A percentile compares a stretch with the other conserved stretches of the same genome.
phyloP scores from a whole-genome alignment of 2,329 filamentous ascomycete genomes.

The Cladosporium colombiae region DNA sequence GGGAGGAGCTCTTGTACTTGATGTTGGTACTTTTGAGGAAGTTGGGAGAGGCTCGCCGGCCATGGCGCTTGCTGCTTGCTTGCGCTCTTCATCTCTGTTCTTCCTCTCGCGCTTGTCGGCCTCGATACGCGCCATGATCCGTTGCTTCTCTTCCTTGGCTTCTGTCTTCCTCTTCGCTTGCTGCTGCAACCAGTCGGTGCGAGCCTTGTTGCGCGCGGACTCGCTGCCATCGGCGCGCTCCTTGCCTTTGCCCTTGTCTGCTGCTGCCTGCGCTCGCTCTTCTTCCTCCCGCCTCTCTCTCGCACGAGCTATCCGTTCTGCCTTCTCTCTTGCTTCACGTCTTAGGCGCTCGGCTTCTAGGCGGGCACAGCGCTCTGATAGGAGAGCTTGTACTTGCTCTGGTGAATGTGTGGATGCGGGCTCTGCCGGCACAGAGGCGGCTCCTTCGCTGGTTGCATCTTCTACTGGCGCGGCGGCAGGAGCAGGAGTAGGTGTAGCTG shows the following conservation, averaged over 20 bases:
- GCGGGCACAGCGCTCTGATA: constrained; percentile 55
- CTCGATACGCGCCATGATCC: constrained; percentile 74
- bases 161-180: constrained; percentile 65
- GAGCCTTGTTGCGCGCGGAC: constrained; percentile 33
- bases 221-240: constrained; percentile 42
- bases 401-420: constrained; percentile 11
- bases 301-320: constrained; percentile 41
- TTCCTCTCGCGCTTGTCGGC: constrained; percentile 72
- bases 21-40: constrained; percentile 13
- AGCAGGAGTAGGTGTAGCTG: neutral
- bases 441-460: neutral
- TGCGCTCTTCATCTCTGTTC: constrained; percentile 53
- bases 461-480: neutral
- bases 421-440: neutral
- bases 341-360: constrained; percentile 44
- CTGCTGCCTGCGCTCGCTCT: constrained; percentile 28
- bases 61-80: constrained; percentile 5
- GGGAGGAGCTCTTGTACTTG: constrained; percentile 22
- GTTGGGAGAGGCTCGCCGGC: constrained; percentile 10
- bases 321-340: constrained; percentile 53
- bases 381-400: constrained; percentile 39
- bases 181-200: constrained; percentile 38
- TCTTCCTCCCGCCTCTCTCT: constrained; percentile 43
- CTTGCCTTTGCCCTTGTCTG: constrained; percentile 28
- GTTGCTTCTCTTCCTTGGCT: constrained; percentile 66